Conservation (phyloP, 1,139 yeast genomes). For the Pichia sp. region DNA sequence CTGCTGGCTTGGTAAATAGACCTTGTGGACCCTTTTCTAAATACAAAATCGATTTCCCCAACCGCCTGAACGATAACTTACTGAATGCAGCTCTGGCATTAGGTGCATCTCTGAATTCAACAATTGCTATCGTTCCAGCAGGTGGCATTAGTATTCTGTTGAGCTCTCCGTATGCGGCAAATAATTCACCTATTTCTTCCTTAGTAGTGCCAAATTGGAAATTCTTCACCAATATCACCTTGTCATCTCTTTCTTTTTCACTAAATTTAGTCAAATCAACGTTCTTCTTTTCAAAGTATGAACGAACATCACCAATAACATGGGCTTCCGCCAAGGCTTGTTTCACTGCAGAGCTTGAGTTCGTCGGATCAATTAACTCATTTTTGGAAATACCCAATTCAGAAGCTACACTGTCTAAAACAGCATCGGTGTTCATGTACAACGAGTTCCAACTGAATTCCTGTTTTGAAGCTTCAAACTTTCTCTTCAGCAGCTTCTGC, state of each 20-base stretch:
- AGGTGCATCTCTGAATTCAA: conserved; percentile 83
- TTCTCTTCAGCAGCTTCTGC: conserved; percentile 78
- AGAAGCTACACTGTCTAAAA: conserved; percentile 81
- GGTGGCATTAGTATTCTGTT: conserved; percentile 90
- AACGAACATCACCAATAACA: conserved; percentile 85
- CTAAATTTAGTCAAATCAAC: conserved; percentile 76
- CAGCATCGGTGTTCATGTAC: conserved; percentile 88
- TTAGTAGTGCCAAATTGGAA: conserved; percentile 82
- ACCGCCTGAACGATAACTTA: conserved; percentile 79
- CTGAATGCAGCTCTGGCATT: conserved; percentile 87
- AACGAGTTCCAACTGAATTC: conserved; percentile 96
- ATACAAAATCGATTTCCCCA: conserved; percentile 80
- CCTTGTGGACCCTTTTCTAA: conserved; percentile 92
- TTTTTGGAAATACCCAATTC: conserved; percentile 80
- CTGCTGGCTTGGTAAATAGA: conserved; percentile 62
- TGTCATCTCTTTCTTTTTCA: conserved; percentile 74
- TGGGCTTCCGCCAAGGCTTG: conserved; percentile 98
- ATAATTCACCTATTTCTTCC: conserved; percentile 77
- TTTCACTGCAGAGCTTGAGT: conserved; percentile 86
- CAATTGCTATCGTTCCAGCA: conserved; percentile 91
- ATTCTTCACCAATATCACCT: conserved; percentile 77
- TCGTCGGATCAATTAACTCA: conserved; percentile 81
- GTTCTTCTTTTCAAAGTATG: conserved; percentile 78
- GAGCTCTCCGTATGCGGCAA: conserved; percentile 73
- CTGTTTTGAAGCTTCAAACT: conserved; percentile 75